A percentile compares a stretch with the other conserved stretches of the same genome.
These are phyloP conservation scores for Nidula niveotomentosa DNA, from an alignment of 1,284 basidiomycete species.

Conservation along the genomic window DNA sequence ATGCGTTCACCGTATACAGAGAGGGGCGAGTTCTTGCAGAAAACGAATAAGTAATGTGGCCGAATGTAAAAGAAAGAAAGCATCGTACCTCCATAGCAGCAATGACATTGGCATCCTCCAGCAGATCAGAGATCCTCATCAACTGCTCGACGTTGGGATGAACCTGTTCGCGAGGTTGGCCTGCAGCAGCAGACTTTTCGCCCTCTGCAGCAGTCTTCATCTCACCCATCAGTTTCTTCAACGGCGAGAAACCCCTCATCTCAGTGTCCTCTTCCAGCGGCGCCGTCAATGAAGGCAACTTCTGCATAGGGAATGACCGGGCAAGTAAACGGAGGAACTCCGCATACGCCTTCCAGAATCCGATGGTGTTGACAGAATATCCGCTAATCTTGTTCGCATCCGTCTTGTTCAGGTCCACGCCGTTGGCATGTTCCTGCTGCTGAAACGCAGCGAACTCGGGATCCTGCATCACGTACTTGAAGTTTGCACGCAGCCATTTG, in stretches of 20 bases:
- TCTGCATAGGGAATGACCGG: slow-evolving; percentile 68
- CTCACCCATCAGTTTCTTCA: slow-evolving; percentile 55
- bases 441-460: slow-evolving; percentile 32
- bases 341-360: slow-evolving; percentile 78
- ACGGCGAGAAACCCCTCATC: slow-evolving; percentile 85
- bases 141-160: slow-evolving; percentile 96
- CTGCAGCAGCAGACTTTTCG: slow-evolving; percentile 11
- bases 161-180: slow-evolving; percentile 47
- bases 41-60: not conserved
- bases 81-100: slow-evolving; percentile 54
- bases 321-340: slow-evolving; percentile 68
- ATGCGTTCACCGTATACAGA: slow-evolving; percentile 28
- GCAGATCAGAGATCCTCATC: slow-evolving; percentile 89
- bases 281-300: slow-evolving; percentile 60
- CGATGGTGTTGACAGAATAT: slow-evolving; percentile 32
- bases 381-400: slow-evolving; percentile 26
- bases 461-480: slow-evolving; percentile 64
- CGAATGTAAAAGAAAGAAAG: slow-evolving; percentile 2
- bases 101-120: slow-evolving; percentile 74
- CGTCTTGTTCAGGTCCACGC: slow-evolving; percentile 18
- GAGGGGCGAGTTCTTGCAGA: slow-evolving; percentile 41
- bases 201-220: slow-evolving; percentile 17
- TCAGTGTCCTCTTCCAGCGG: slow-evolving; percentile 93
- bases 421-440: slow-evolving; percentile 20
- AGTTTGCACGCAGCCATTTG: slow-evolving; percentile 87